Conservation (phyloP, 495 filamentous ascomycete species). For the Penicillium tannophilum region DNA sequence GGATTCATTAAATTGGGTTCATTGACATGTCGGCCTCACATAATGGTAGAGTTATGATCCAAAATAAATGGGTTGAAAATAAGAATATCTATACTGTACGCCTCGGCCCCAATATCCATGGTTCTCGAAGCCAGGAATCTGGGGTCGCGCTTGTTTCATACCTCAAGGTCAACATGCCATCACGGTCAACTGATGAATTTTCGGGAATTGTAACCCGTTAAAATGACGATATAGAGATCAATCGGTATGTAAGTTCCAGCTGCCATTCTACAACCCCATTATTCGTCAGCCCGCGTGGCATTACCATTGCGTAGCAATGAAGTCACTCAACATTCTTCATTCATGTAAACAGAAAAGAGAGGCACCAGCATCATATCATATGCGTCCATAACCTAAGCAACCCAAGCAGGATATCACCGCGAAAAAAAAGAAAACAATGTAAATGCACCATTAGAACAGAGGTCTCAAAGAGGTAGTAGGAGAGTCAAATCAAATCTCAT, state of each 20-base stretch:
- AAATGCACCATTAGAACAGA: not conserved
- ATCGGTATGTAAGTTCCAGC: not conserved
- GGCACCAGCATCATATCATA: not conserved
- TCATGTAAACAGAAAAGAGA: not conserved
- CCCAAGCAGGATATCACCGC: constrained; percentile 10
- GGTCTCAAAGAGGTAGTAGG: not conserved
- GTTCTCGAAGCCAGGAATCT: not conserved
- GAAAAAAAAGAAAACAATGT: not conserved
- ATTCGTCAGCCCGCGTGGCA: not conserved
- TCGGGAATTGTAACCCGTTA: not conserved
- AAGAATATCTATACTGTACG: not conserved
- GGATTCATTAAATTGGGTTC: not conserved
- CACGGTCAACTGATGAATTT: too few species aligned
- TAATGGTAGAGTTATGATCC: not conserved
- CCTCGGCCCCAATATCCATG: not conserved
- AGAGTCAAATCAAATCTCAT: constrained; percentile 34
- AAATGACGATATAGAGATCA: not conserved
- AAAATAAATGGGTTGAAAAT: not conserved
- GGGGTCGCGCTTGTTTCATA: not conserved
- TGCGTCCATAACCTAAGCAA: not conserved
- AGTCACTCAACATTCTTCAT: not conserved
- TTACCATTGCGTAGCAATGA: constrained; percentile 2
- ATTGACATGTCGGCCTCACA: not conserved
- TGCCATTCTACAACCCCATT: constrained; percentile 4
- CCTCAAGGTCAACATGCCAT: not conserved